Base-by-base conservation (phyloP, 305 asterid genomes). In the Fraxinus greggii region DNA sequence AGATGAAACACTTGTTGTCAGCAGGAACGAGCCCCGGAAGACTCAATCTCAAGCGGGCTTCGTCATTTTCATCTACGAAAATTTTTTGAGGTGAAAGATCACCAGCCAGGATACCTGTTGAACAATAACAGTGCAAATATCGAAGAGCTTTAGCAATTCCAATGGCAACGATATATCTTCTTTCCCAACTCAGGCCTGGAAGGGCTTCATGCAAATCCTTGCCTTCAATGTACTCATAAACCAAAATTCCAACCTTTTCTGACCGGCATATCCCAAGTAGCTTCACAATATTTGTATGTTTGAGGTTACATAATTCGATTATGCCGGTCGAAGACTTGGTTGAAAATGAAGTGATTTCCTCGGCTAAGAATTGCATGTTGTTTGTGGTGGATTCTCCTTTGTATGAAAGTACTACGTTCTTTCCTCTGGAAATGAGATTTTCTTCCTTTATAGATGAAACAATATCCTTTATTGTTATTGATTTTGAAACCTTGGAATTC, bases 231-330 rank as follows among this genome's bases (percentile, higher is more conserved):
- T 81, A 89, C 61, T 92, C 98, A 38, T 88, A 87, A 79, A 95
- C 92, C 88, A 92, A 36, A 78, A 95, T 78, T 38, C 86, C 89
- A 0, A 83, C 84, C 65, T 91, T 93, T 23, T 88, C 91, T 1
- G 97, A 95, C 63, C 85, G 86, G 67, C 98, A 95, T 77, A 91
- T 87, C 5, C 89, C 95, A 0, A 90, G 59, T 12, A 95, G 75
- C 84, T 86, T 92, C 67, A 90, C 91, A 4, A 95, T 48, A n/a
- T 93, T 93, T 12, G 94, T 94, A 79, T 95, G 97, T 72, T 76
- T 79, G 23, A 90, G 74, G 80, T 86, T 87, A 6, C 89, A 86
- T 10, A 87, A 42, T 36, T 81, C 84, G 32, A 79, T 86, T 85
- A 89, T 82, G 17, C 89, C 83, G 77, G 38, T 75, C 90, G 90